Base-by-base conservation (phyloP, 2,329 filamentous ascomycete species). In the Clathrospora elynae region DNA sequence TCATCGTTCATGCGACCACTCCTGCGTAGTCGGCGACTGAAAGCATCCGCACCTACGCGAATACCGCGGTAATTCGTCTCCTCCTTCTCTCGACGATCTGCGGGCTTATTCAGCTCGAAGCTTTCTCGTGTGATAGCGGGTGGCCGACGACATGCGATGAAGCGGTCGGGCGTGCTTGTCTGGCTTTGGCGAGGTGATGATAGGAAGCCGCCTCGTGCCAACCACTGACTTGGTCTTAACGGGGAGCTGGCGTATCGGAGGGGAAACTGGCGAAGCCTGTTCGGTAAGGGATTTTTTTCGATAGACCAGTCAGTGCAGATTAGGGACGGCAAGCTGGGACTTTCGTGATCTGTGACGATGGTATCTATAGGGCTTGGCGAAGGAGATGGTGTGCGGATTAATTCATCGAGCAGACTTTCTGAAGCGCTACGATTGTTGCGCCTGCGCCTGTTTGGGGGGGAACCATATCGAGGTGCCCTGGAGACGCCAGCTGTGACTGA, bases 161-260 rank as follows among this genome's bases (percentile, higher is more conserved):
- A 86, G 18, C 84, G 76, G 63, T 86, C 83, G 14, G 77, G 77
- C 8, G 72, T 74, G 18, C 51, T 64, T 23, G 54, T 53, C 25
- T 51, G 58, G 11, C 46, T 41, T 33, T 48, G 55, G 30, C 54
- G 49, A 26, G 57, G 38, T 18, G 53, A 42, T 26, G 48, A 44
- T 20, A 62, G 30, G 1, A 53, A 19, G 5, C 66, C 62, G 10
- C 61, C 62, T 6, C 61, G 49, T 25, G 57, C 36, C 14, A 46
- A 46, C 57, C 61, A 65, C 49, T 68, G 66, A 40, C 65, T 65
- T 25, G 61, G 51, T 30, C 64, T 62, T 8, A 71, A 36, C 13
- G 66, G 66, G 32, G 62, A 70, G 44, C 58, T 64, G 12, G 53
- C 47, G 32, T 38, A 37, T 8, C 66, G 64, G 3, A 53, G 36